These are phyloP conservation scores for Hyaloscypha bicolor DNA, from an alignment of 495 filamentous ascomycete species.

Conservation along the genomic window DNA sequence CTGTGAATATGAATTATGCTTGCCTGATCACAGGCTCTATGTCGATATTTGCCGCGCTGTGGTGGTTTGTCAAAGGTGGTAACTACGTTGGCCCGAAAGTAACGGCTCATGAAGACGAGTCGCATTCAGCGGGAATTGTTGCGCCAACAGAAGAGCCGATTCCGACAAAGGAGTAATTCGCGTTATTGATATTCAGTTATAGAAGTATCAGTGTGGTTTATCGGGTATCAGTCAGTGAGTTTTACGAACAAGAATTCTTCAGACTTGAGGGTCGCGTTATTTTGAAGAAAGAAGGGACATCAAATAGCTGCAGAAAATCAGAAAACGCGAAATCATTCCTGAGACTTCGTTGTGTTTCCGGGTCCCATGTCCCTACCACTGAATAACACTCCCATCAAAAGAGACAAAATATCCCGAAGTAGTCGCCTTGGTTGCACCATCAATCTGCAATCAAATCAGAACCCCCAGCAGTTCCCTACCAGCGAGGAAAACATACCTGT, in stretches of 20 bases:
- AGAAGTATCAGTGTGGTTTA: not conserved
- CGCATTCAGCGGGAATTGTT: not conserved
- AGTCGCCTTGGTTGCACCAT: conserved; percentile 12
- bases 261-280: not conserved
- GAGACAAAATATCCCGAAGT: conserved; percentile 25
- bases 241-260: not conserved
- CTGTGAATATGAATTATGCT: conserved; percentile 57
- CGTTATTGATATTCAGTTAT: not conserved
- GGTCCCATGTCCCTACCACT: conserved; percentile 3
- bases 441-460: conserved; percentile 15
- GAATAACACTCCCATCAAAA: conserved; percentile 20
- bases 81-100: conserved; percentile 28
- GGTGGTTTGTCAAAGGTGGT: conserved; percentile 24
- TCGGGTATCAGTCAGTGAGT: not conserved
- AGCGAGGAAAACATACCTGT: conserved; percentile 33
- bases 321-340: too few species aligned
- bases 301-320: too few species aligned
- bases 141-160: not conserved
- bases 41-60: conserved; percentile 16
- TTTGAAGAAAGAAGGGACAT: not conserved
- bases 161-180: not conserved
- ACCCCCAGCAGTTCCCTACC: not conserved
- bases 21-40: conserved; percentile 25
- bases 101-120: conserved; percentile 1
- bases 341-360: not conserved